phyloP scores from a whole-genome alignment of 805 yeast genomes.

The Saccharomycopsis sp. region DNA sequence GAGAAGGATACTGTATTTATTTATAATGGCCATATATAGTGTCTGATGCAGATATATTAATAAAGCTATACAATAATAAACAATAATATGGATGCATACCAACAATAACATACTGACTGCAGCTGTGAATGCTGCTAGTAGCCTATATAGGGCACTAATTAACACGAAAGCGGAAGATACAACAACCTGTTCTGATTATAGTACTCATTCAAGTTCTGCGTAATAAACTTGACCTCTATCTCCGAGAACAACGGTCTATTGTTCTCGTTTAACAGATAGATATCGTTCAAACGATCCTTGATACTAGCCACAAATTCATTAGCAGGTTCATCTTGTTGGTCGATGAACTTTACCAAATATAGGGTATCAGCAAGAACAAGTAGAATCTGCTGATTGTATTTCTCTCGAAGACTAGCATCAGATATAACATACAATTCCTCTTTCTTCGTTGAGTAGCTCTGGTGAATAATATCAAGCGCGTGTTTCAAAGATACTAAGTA shows the following conservation, averaged over 20 bases:
- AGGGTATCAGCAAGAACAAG: slow-evolving; percentile 8
- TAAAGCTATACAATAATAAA: no score
- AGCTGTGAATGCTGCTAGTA: no score
- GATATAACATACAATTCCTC: background rate
- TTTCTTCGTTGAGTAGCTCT: background rate
- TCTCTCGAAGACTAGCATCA: background rate
- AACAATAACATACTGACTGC: no score
- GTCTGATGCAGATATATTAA: no score
- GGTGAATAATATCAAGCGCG: background rate
- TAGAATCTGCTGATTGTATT: slow-evolving; percentile 4
- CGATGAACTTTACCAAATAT: slow-evolving; percentile 2
- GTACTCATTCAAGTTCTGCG: slow-evolving; percentile 5
- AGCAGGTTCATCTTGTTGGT: background rate
- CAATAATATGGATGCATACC: no score
- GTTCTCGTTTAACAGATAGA: background rate
- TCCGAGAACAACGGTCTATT: slow-evolving; percentile 3
- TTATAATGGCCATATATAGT: no score
- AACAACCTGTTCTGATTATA: slow-evolving; percentile 9
- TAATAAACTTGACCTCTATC: slow-evolving; percentile 7
- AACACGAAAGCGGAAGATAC: slow-evolving; percentile 11
- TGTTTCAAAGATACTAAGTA: background rate
- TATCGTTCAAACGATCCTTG: background rate
- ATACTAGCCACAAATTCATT: background rate
- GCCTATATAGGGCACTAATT: no score
- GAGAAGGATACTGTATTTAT: background rate